phyloP scores from a whole-genome alignment of 371 early-diverging fungal species.

The Sporodiniella umbellata region DNA sequence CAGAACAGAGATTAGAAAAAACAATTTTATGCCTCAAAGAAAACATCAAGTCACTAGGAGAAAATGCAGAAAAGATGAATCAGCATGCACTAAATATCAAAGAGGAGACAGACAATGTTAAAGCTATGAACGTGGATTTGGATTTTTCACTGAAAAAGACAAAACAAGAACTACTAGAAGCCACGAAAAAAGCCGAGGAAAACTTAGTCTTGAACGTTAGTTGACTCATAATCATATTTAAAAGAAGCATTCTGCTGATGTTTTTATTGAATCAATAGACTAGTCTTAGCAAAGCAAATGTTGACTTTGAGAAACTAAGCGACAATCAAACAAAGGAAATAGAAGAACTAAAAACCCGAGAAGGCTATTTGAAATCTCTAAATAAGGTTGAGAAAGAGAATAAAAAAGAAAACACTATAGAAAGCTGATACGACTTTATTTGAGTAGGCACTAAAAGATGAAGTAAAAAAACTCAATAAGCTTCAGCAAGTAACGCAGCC shows the following conservation, averaged over 20 bases:
- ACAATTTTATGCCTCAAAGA: not conserved
- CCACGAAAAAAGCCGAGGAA: conserved; percentile 20
- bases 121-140: conserved; percentile 17
- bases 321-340: conserved; percentile 33
- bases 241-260: too few relatives aligned
- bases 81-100: too few relatives aligned
- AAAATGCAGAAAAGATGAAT: conserved; percentile 18
- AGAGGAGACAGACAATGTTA: conserved; percentile 24
- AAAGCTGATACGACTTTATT: too few relatives aligned
- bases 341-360: conserved; percentile 59
- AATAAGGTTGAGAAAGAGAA: conserved; percentile 38
- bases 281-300: too few relatives aligned
- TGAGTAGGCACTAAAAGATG: conserved; percentile 71
- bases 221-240: too few relatives aligned
- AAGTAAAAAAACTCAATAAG: conserved; percentile 52
- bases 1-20: not conserved
- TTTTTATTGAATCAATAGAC: too few relatives aligned
- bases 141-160: conserved; percentile 38
- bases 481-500: conserved; percentile 9
- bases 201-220: too few relatives aligned
- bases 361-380: conserved; percentile 61
- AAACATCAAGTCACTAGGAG: conserved; percentile 31
- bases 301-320: conserved; percentile 10
- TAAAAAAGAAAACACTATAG: not conserved
- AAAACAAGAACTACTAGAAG: conserved; percentile 26